phyloP scores from a whole-genome alignment of 2,329 filamentous ascomycete genomes.

The Neopestalotiopsis rosae region DNA sequence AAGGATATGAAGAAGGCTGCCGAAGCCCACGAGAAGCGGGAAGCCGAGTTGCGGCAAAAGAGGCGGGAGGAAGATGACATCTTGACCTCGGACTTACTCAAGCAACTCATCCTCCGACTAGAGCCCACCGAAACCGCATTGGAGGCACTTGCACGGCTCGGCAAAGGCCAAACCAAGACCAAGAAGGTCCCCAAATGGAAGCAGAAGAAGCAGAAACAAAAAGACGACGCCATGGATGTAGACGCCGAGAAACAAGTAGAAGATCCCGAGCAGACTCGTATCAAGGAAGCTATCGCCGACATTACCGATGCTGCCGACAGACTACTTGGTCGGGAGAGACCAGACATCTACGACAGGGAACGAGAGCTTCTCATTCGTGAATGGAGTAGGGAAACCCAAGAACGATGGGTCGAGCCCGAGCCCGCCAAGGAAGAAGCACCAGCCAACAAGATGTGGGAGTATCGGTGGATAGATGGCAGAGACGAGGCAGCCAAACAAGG shows the following conservation, averaged over 20 bases:
- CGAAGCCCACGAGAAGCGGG: conserved; percentile 84
- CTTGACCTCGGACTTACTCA: conserved; percentile 75
- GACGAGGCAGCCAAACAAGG: conserved; percentile 82
- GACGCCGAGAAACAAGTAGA: conserved; percentile 60
- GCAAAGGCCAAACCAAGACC: conserved; percentile 66
- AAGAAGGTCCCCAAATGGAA: conserved; percentile 70
- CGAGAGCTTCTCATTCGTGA: conserved; percentile 83
- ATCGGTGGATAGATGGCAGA: conserved; percentile 86
- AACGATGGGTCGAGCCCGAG: conserved; percentile 73
- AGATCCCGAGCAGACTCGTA: conserved; percentile 70
- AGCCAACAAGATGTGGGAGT: conserved; percentile 75
- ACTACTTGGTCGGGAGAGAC: conserved; percentile 79
- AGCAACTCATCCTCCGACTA: conserved; percentile 72
- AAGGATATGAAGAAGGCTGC: conserved; percentile 90
- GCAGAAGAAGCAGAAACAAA: conserved; percentile 70
- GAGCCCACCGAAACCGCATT: conserved; percentile 85
- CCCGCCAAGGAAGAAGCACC: conserved; percentile 31
- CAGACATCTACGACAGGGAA: conserved; percentile 91
- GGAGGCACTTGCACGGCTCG: conserved; percentile 84
- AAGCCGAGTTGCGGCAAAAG: conserved; percentile 74
- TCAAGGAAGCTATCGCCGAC: conserved; percentile 76
- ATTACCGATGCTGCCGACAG: conserved; percentile 92
- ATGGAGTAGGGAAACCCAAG: conserved; percentile 84
- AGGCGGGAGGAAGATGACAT: conserved; percentile 77
- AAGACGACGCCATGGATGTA: conserved; percentile 71